Conservation (phyloP, 2,329 filamentous ascomycete genomes). For the Trichoderma hamatum region DNA sequence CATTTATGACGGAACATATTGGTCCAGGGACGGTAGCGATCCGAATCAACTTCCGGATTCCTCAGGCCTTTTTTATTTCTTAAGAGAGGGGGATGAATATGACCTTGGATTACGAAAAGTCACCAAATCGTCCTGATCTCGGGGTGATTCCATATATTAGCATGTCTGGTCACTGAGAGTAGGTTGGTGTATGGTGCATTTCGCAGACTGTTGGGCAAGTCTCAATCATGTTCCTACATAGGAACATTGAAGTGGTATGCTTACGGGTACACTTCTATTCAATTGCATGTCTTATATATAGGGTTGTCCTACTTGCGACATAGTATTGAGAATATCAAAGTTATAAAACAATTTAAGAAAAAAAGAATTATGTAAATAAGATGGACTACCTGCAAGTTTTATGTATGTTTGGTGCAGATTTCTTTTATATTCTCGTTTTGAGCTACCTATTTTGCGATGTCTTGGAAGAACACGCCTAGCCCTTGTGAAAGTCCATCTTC, state of each 20-base stretch:
- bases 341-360: no score
- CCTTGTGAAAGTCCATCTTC: no score
- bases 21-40: conserved; percentile 12
- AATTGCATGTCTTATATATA: no score
- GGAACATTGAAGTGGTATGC: no score
- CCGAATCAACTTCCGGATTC: conserved; percentile 7
- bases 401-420: not conserved
- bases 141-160: not conserved
- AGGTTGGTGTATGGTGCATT: not conserved
- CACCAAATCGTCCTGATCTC: not conserved
- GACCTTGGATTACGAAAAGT: conserved; percentile 12
- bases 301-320: not conserved
- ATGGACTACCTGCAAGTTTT: not conserved
- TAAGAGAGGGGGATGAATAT: conserved; percentile 12
- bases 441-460: no score
- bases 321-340: not conserved
- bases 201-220: not conserved
- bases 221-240: not conserved
- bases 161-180: not conserved
- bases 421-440: not conserved
- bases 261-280: no score
- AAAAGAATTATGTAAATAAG: not conserved
- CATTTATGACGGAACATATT: conserved; percentile 21
- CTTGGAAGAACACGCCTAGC: no score
- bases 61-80: conserved; percentile 5